Conservation (phyloP, 768 basidiomycete species). For the Leucocoprinus birnbaumii region DNA sequence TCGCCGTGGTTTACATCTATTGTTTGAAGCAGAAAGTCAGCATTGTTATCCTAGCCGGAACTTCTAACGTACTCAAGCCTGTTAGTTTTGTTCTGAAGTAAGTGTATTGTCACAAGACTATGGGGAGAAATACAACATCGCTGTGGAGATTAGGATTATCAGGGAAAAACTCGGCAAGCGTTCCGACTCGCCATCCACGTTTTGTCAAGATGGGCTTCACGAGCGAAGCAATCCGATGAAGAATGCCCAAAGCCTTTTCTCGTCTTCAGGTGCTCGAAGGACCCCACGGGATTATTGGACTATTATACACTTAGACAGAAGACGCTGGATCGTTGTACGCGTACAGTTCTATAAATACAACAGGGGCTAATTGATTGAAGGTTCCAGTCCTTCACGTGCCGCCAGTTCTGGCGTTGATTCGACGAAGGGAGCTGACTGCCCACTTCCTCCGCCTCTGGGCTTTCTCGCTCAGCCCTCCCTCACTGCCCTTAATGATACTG, state of each 20-base stretch:
- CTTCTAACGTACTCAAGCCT: too few relatives aligned
- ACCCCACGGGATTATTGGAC: too few relatives aligned
- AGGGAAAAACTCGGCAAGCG: constrained; percentile 88
- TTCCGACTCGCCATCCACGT: constrained; percentile 74
- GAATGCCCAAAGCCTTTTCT: too few relatives aligned
- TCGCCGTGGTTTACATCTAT: constrained; percentile 76
- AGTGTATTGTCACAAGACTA: too few relatives aligned
- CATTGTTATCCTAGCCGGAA: too few relatives aligned
- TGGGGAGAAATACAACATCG: constrained; percentile 19
- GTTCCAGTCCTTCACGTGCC: constrained; percentile 13
- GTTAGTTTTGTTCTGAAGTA: too few relatives aligned
- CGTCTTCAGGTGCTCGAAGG: too few relatives aligned
- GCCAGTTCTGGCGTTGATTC: constrained; percentile 30
- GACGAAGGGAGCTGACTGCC: constrained; percentile 35
- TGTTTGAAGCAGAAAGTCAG: too few relatives aligned
- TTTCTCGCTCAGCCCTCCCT: constrained; percentile 24
- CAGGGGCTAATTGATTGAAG: constrained; percentile 13
- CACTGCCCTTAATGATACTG: constrained; percentile 31
- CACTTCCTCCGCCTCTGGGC: constrained; percentile 35
- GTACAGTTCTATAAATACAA: constrained; percentile 4
- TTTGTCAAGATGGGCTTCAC: constrained; percentile 95
- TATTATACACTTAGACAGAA: too few relatives aligned
- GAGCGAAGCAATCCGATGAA: constrained; percentile 51
- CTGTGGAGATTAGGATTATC: constrained; percentile 70
- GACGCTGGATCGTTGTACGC: too few relatives aligned